Evolutionary conservation across 345 rosid genomes (phyloP).

Genomic region (Heritiera fomes): DNA sequence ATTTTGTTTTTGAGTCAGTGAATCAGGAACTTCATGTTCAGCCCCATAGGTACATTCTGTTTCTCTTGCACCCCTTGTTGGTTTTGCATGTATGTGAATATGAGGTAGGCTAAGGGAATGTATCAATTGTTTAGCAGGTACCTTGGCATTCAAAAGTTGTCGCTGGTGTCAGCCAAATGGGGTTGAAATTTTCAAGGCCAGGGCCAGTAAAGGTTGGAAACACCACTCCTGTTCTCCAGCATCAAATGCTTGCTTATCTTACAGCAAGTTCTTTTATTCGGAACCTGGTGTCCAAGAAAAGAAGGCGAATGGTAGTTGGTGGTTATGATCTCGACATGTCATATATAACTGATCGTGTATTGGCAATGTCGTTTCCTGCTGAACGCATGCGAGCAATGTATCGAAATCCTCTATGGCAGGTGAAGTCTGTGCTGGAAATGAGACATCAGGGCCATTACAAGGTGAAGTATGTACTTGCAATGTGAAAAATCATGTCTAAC

Average conservation of each 20-base stretch:
- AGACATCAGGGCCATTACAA: constrained; percentile 74
- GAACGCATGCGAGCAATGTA: constrained; percentile 85
- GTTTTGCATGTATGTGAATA: too few relatives aligned
- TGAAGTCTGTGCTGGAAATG: constrained; percentile 87
- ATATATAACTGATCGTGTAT: constrained; percentile 63
- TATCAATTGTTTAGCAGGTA: constrained; percentile 6
- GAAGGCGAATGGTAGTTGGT: constrained; percentile 72
- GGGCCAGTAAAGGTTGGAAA: constrained; percentile 34
- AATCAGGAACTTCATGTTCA: constrained; percentile 40
- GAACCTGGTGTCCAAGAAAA: constrained; percentile 80
- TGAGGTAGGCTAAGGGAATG: background rate
- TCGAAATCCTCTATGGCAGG: constrained; percentile 97
- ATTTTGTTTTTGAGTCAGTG: background rate
- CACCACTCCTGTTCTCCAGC: constrained; percentile 31
- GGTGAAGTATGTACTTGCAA: constrained; percentile 45
- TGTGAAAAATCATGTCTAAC: background rate
- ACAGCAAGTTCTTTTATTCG: constrained; percentile 63
- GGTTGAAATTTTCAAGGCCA: constrained; percentile 58
- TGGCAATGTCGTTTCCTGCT: constrained; percentile 94
- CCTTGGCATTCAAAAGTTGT: constrained; percentile 15
- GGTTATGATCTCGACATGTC: constrained; percentile 99
- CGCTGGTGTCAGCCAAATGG: constrained; percentile 45
- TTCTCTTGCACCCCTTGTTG: too few relatives aligned
- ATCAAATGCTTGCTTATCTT: constrained; percentile 47
- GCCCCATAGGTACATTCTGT: constrained; percentile 31